Evolutionary conservation across 2,329 filamentous ascomycete species (phyloP), one percentile per base, ranked within the genome.

Genomic region (Epichloe sylvatica): DNA sequence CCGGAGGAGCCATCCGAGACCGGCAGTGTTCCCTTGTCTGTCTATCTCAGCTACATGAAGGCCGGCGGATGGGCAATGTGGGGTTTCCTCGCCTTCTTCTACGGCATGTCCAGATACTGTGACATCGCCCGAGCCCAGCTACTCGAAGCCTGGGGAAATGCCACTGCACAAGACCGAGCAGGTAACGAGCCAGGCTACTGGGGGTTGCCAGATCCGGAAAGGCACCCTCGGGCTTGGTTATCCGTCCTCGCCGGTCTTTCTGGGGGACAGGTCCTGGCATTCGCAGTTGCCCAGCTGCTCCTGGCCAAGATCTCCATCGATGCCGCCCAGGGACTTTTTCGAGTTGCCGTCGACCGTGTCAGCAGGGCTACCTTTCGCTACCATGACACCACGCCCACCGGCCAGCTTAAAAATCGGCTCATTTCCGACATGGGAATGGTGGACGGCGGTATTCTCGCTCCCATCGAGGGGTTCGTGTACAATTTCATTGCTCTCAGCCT

Each of bases 401-500:
- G 90, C 0, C 80, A 90, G 44, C 70, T 96, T 53, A 95, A 95
- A 86, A 96, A 96, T 63, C 79, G 90, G 7, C 74, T 96, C 52
- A 94, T 89, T 0, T 87, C 86, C 1, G 89, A 96, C 59, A 92
- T 95, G 67, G 86, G 85, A 30, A 90, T 87, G 46, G 77, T 95
- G 0, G 90, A 96, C 59, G 89, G 89, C 1, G 83, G 85, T n/a
- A 85, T 95, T 57, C 84, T 86, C 45, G 68, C 73, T 9, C 81
- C 87, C 12, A 78, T 95, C 45, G 81, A 86, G 53, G 66, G 74
- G 0, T 84, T 90, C 11, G 80, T 81, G 1, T 87, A 81, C 65
- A 76, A 81, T 51, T 66, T 76, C 3, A 81, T 95, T 40, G 78
- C 79, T 2, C 91, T 88, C 77, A 54, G 80, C 1, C 78, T 84